Conservation (phyloP, 768 basidiomycete genomes). For the Russula olivacea region DNA sequence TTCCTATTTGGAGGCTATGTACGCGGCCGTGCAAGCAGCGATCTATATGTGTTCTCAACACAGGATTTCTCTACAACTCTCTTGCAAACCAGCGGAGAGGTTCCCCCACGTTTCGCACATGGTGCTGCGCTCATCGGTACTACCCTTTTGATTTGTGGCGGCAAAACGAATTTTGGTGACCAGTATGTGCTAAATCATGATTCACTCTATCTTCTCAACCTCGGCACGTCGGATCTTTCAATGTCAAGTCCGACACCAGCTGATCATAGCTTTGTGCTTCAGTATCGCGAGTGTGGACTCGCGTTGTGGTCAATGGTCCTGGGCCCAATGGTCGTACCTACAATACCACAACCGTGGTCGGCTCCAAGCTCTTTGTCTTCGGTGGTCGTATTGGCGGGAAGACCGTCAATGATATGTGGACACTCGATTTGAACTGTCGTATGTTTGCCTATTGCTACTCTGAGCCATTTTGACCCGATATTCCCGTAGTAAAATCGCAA, state of each 20-base stretch:
- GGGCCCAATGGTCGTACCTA: constrained; percentile 86
- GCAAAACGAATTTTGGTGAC: constrained; percentile 61
- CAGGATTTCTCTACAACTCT: constrained; percentile 76
- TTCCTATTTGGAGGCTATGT: constrained; percentile 85
- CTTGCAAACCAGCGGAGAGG: constrained; percentile 81
- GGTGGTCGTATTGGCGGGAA: constrained; percentile 96
- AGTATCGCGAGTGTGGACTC: constrained; percentile 96
- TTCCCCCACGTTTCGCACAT: constrained; percentile 89
- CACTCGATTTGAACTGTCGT: constrained; percentile 90
- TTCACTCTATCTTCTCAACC: constrained; percentile 86
- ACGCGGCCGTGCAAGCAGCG: constrained; percentile 59
- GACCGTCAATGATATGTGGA: constrained; percentile 92
- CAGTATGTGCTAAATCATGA: constrained; percentile 62
- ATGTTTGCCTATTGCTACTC: constrained; percentile 32
- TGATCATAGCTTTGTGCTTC: not conserved
- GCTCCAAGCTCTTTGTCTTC: constrained; percentile 88
- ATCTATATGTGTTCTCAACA: constrained; percentile 78
- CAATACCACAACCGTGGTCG: constrained; percentile 89
- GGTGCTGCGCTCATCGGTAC: constrained; percentile 86
- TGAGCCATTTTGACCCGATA: constrained; percentile 12
- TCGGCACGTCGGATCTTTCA: constrained; percentile 51
- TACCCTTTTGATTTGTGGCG: constrained; percentile 95
- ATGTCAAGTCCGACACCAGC: not conserved
- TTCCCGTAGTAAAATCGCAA: constrained; percentile 61
- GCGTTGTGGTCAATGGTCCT: constrained; percentile 54